Base-by-base conservation (phyloP, 345 rosid species). In the Sonneratia caseolaris region DNA sequence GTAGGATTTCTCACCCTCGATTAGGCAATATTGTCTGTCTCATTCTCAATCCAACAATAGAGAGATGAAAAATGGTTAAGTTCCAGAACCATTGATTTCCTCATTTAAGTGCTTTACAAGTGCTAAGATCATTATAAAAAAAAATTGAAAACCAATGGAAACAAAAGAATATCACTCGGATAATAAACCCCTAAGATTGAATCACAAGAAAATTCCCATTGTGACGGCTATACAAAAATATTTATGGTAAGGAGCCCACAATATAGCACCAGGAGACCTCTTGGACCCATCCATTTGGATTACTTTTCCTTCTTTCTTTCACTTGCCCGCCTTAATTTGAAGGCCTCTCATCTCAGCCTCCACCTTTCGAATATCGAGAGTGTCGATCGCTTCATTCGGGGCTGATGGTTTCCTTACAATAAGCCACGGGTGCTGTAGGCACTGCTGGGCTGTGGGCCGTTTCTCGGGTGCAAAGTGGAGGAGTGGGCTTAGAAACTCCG, bases 401-500 rank as follows among this genome's bases (percentile, higher is more conserved):
- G 74, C 53, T 68, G 70, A 49, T 24, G 78, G 66, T 19, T 57
- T 82, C 65, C 45, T 77, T 77, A 71, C 76, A 70, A 79, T 80
- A 71, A 95, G 86, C 99, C 99, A 95, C 14, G 97, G 97, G 72
- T 92, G 98, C 75, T 92, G 89, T 78, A 92, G 87, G 80, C 94
- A 90, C 71, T 90, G 92, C 77, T 86, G 87, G 27, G 99, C 98
- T 38, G 88, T 86, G 37, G 98, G 99, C 73, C 99, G 87, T 83
- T 90, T 92, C 89, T 95, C 99, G 2, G 99, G 96, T 37, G 89
- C 82, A 77, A 90, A 95, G 80, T 92, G 91, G 2, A 92, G 79
- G 70, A 95, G 82, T 5, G 98, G 97, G 62, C 74, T 78, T 13
- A 95, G 86, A 78, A 95, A 95, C 72, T 86, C 91, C 0, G 90